Percentiles rank a stretch among this genome's conserved stretches.
Conservation (phyloP, 768 basidiomycete genomes). For the Gyrodon lividus region DNA sequence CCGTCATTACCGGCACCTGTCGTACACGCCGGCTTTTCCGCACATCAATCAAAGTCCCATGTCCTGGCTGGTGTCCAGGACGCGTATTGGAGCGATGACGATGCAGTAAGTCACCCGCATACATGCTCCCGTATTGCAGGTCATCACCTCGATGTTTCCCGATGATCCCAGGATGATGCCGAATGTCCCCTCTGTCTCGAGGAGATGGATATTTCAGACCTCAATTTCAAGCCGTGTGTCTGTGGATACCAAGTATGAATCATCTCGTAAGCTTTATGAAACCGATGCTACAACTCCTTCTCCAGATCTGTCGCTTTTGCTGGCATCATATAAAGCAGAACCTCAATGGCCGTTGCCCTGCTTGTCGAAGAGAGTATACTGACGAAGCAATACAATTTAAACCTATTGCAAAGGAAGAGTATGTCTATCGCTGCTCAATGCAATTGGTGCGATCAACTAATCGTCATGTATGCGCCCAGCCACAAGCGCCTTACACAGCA, state of each 20-base stretch:
- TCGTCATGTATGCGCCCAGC: conserved; percentile 40
- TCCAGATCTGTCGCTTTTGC: conserved; percentile 96
- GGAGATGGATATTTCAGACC: conserved; percentile 98
- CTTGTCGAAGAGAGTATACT: conserved; percentile 89
- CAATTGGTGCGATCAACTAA: conserved; percentile 12
- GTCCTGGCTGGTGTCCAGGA: conserved; percentile 89
- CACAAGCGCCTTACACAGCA: conserved; percentile 93
- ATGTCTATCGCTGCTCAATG: conserved; percentile 34
- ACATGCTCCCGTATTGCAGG: conserved; percentile 8
- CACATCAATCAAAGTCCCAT: conserved; percentile 80
- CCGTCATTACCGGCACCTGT: conserved; percentile 73
- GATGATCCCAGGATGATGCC: conserved; percentile 76
- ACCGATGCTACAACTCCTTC: conserved; percentile 10
- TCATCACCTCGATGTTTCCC: conserved; percentile 14
- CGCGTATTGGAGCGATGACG: conserved; percentile 97
- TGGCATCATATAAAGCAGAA: conserved; percentile 98
- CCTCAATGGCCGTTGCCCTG: conserved; percentile 94
- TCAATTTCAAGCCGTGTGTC: conserved; percentile 98
- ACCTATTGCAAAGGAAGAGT: conserved; percentile 95
- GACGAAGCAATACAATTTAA: conserved; percentile 95
- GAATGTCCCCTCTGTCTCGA: conserved; percentile 98
- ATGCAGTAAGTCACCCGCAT: conserved; percentile 52
- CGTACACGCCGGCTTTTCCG: conserved; percentile 65
- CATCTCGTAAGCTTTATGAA: conserved; percentile 18
- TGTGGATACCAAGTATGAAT: conserved; percentile 90